Percentiles rank a stretch among this genome's conserved stretches.
Evolutionary conservation across 768 basidiomycete species (phyloP).

Genomic region (Gymnopilus junonius): DNA sequence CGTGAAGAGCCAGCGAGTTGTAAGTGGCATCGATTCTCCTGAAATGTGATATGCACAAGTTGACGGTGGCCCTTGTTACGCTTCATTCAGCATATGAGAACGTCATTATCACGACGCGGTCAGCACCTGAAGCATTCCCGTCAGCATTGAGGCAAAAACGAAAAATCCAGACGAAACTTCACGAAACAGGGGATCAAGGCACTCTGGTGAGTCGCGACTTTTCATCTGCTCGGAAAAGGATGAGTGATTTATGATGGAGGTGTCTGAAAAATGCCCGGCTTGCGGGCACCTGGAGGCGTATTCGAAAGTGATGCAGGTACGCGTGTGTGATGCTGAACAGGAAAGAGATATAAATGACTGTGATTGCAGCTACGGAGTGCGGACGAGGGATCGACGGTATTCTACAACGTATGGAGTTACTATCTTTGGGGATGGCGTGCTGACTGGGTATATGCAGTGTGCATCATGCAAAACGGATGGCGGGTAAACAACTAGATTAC

Average conservation of each 20-base stretch:
- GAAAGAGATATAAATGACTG: conserved; percentile 5
- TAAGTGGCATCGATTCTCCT: conserved; percentile 45
- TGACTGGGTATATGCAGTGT: conserved; percentile 52
- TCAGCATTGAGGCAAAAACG: conserved; percentile 84
- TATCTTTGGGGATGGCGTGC: conserved; percentile 1
- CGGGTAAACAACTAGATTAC: conserved; percentile 76
- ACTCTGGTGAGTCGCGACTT: conserved; percentile 42
- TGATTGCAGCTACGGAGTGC: conserved; percentile 75
- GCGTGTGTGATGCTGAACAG: conserved; percentile 18
- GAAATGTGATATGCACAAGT: conserved; percentile 3
- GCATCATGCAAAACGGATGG: conserved; percentile 79
- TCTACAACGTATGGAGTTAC: conserved; percentile 78
- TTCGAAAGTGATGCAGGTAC: conserved; percentile 87
- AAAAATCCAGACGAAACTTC: conserved; percentile 85
- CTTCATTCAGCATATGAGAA: conserved; percentile 83
- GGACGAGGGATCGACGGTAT: conserved; percentile 93
- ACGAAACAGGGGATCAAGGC: conserved; percentile 72
- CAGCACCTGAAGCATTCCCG: conserved; percentile 94
- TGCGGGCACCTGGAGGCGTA: conserved; percentile 88
- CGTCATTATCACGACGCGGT: conserved; percentile 85
- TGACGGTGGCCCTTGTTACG: neutral
- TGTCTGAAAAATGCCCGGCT: conserved; percentile 86
- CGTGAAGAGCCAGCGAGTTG: conserved; percentile 88
- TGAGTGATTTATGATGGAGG: conserved; percentile 45
- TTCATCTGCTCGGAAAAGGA: neutral